Evolutionary conservation across 2,329 filamentous ascomycete species (phyloP).

Genomic region (Sporothrix protearum): DNA sequence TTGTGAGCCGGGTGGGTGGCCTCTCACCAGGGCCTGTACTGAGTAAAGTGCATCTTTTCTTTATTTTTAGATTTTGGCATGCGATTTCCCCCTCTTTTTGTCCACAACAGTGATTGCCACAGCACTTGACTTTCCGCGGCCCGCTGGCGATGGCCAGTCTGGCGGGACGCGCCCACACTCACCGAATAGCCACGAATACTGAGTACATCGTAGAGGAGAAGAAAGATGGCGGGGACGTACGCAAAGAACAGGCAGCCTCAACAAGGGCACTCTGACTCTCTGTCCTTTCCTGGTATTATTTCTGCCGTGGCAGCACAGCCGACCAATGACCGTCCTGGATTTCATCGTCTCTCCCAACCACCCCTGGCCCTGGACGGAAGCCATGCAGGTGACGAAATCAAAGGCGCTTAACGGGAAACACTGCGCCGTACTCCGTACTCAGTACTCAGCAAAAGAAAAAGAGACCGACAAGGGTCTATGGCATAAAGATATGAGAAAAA

Average conservation of each 20-base stretch:
- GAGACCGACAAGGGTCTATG: neutral
- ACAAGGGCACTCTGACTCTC: neutral
- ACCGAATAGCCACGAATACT: neutral
- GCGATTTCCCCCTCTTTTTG: neutral
- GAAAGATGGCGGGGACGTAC: neutral
- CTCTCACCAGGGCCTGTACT: neutral
- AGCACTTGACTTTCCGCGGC: neutral
- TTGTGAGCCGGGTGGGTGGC: neutral
- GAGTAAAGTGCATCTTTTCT: neutral
- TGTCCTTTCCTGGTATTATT: neutral
- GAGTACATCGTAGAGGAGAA: too few relatives aligned
- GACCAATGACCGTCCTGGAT: neutral
- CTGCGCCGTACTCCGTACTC: too few relatives aligned
- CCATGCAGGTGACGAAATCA: slow-evolving; percentile 15
- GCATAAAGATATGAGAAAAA: neutral
- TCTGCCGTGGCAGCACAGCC: neutral
- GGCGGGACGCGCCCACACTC: slow-evolving; percentile 2
- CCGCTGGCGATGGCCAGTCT: slow-evolving; percentile 1
- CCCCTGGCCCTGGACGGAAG: neutral
- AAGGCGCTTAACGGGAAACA: slow-evolving; percentile 15
- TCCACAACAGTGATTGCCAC: neutral
- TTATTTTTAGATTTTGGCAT: slow-evolving; percentile 8
- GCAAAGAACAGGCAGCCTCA: neutral
- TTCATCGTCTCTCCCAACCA: neutral
- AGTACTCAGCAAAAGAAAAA: neutral